Conservation (phyloP, 257 asterid species). For the Solanum stenotomum region DNA sequence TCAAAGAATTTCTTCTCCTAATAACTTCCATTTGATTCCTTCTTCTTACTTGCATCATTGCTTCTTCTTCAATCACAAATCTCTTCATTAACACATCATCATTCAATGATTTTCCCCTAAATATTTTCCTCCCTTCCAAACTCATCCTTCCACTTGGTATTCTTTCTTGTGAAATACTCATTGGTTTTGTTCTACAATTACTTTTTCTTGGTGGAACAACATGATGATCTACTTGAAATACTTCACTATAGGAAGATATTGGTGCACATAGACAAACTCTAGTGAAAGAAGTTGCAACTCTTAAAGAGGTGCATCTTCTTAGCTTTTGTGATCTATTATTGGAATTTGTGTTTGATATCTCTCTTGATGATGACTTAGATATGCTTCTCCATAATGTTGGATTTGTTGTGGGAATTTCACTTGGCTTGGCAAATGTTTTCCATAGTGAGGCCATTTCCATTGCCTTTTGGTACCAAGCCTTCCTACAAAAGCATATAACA, state of each 20-base stretch:
- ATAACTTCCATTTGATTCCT: conserved; percentile 82
- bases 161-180: conserved; percentile 23
- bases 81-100: conserved; percentile 86
- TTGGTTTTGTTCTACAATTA: conserved; percentile 49
- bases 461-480: conserved; percentile 90
- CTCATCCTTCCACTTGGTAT: conserved; percentile 63
- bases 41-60: conserved; percentile 67
- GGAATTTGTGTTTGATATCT: conserved; percentile 14
- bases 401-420: conserved; percentile 31
- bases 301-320: conserved; percentile 67
- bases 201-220: conserved; percentile 61
- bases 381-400: conserved; percentile 42
- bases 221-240: conserved; percentile 51
- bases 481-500: conserved; percentile 26
- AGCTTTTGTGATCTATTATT: conserved; percentile 29
- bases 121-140: conserved; percentile 59
- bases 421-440: conserved; percentile 44
- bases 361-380: conserved; percentile 31
- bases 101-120: conserved; percentile 68
- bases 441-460: conserved; percentile 63
- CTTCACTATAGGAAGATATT: conserved; percentile 65
- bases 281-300: conserved; percentile 63
- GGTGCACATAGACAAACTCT: conserved; percentile 84
- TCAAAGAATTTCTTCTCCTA: conserved; percentile 54
- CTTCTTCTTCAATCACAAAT: conserved; percentile 81